Conservation (phyloP, 2,329 filamentous ascomycete species). For the Microsporum ferrugineum region DNA sequence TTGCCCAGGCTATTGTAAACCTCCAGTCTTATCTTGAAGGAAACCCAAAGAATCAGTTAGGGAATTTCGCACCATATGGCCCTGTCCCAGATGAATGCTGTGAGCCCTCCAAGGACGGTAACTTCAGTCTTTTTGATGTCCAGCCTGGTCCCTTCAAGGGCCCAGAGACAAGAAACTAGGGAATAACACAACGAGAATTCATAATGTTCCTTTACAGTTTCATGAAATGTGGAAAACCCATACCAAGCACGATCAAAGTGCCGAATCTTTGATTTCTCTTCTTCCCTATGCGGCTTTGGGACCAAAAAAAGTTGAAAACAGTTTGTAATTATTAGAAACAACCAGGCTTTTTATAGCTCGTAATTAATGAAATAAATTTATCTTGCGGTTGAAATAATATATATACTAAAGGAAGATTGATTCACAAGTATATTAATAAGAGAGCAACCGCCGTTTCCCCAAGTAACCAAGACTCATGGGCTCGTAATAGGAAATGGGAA, state of each 20-base stretch:
- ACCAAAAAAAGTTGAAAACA: not conserved
- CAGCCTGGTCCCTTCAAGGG: not conserved
- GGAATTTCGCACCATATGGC: constrained; percentile 12
- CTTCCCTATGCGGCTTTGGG: not conserved
- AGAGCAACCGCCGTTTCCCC: not conserved
- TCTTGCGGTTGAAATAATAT: not conserved
- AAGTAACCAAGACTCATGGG: not conserved
- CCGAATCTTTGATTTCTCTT: not conserved
- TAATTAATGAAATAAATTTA: not conserved
- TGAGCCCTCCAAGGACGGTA: constrained; percentile 6
- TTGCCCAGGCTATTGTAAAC: constrained; percentile 11
- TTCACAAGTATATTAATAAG: not conserved
- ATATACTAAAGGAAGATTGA: not conserved
- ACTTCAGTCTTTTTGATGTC: constrained; percentile 8
- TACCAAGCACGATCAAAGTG: not conserved
- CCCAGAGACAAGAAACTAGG: not conserved
- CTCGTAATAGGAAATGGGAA: not conserved
- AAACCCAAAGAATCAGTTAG: constrained; percentile 4
- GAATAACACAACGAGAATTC: not conserved
- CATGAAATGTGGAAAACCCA: not conserved
- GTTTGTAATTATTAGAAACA: not conserved
- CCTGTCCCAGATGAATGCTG: constrained; percentile 7
- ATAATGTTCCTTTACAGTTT: not conserved
- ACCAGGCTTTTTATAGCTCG: not conserved
- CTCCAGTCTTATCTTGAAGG: constrained; percentile 10